Evolutionary conservation across 2,329 filamentous ascomycete genomes (phyloP).

Genomic region (Aschersonia sp.): DNA sequence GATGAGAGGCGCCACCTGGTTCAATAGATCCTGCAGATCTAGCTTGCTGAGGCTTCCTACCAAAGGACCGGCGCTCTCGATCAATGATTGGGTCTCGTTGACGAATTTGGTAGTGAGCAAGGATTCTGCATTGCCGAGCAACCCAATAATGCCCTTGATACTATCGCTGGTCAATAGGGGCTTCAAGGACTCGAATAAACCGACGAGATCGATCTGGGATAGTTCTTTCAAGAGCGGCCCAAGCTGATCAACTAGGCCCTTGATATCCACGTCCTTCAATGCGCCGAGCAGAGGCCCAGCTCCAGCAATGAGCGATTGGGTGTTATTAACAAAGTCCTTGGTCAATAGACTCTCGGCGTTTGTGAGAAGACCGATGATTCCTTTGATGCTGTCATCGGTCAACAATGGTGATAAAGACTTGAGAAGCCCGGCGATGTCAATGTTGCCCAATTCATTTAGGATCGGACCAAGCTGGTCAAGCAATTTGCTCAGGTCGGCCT

Average conservation of each 20-base stretch:
- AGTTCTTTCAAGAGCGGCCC: constrained; percentile 15
- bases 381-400: constrained; percentile 8
- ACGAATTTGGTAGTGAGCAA: constrained; percentile 17
- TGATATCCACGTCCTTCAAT: constrained; percentile 15
- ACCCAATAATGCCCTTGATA: constrained; percentile 9
- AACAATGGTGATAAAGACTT: constrained; percentile 7
- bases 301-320: constrained; percentile 4
- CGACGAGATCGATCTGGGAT: constrained; percentile 1
- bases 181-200: constrained; percentile 3
- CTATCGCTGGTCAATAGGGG: constrained; percentile 9
- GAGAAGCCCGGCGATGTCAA: constrained; percentile 2
- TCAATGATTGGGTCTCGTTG: constrained; percentile 13
- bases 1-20: constrained; percentile 18
- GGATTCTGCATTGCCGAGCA: constrained; percentile 17
- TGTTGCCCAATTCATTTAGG: constrained; percentile 2
- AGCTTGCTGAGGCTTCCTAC: constrained; percentile 18
- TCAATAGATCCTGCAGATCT: constrained; percentile 15
- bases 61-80: constrained; percentile 15
- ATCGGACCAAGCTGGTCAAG: constrained; percentile 3
- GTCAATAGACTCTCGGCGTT: constrained; percentile 3
- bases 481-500: constrained; percentile 3
- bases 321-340: constrained; percentile 9
- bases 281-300: constrained; percentile 18
- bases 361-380: constrained; percentile 4
- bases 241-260: constrained; percentile 5